These are phyloP conservation scores for Tylopilus sp. DNA, from an alignment of 1,284 basidiomycete genomes.

Conservation along the genomic window DNA sequence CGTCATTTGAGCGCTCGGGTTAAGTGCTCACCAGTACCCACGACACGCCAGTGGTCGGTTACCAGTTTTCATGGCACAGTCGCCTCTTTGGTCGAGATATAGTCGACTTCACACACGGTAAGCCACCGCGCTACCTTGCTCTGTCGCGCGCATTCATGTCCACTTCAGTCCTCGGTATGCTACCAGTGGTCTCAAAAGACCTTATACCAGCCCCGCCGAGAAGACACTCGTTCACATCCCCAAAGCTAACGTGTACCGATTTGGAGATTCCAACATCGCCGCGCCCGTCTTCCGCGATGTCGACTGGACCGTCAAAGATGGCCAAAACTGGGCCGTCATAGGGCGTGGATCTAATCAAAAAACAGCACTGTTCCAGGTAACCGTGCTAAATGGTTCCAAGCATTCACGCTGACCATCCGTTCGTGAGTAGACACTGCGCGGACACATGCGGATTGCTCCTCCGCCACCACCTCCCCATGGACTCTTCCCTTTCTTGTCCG, in stretches of 20 bases:
- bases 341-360: conserved; percentile 53
- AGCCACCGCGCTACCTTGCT: neutral
- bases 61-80: conserved; percentile 7
- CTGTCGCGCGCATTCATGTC: neutral
- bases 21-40: neutral
- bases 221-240: conserved; percentile 39
- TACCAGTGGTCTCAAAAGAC: neutral
- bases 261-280: conserved; percentile 44
- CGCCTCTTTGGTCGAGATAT: conserved; percentile 1
- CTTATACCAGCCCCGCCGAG: conserved; percentile 6
- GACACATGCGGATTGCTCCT: conserved; percentile 65
- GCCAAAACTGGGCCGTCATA: conserved; percentile 72
- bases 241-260: conserved; percentile 46
- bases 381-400: neutral
- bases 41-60: neutral
- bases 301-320: conserved; percentile 58
- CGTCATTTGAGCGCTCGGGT: neutral
- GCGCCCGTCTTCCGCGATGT: conserved; percentile 50
- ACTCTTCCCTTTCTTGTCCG: conserved; percentile 66
- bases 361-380: conserved; percentile 57
- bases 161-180: neutral
- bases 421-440: conserved; percentile 55
- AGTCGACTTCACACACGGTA: neutral
- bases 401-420: neutral
- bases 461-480: conserved; percentile 48